These are phyloP conservation scores for Cylindrotheca closterium DNA, from an alignment of 108 stramenopile species.

Conservation along the genomic window DNA sequence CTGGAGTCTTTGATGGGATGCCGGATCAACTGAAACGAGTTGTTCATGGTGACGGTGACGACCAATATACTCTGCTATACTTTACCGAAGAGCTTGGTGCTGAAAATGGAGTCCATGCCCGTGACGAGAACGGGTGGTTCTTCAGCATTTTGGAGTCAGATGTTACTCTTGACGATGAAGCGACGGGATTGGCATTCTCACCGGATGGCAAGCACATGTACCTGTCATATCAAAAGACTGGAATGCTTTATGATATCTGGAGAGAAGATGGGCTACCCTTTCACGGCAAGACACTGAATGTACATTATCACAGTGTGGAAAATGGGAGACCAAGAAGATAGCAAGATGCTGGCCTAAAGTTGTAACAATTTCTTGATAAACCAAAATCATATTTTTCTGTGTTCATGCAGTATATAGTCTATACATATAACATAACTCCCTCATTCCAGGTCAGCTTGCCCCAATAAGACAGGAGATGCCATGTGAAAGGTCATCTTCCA, in stretches of 20 bases:
- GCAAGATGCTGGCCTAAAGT: background rate
- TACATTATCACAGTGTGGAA: constrained; percentile 20
- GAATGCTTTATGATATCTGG: constrained; percentile 39
- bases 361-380: too few relatives aligned
- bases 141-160: constrained; percentile 16
- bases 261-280: constrained; percentile 49
- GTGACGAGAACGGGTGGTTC: constrained; percentile 33
- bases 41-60: constrained; percentile 2
- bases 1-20: constrained; percentile 23
- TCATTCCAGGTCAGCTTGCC: background rate
- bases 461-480: constrained; percentile 16
- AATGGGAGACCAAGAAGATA: background rate
- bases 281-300: constrained; percentile 12
- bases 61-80: too few relatives aligned
- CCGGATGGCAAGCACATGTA: constrained; percentile 49
- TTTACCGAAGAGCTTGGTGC: constrained; percentile 58
- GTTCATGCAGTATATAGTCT: too few relatives aligned
- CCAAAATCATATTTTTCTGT: too few relatives aligned
- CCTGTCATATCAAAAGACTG: constrained; percentile 44
- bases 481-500: constrained; percentile 42
- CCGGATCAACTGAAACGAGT: constrained; percentile 34
- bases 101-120: constrained; percentile 51
- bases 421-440: background rate
- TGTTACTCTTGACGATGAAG: constrained; percentile 35
- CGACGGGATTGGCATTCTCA: constrained; percentile 54